Conservation (phyloP, 148 eudicot species). For the Chenopodium formosanum region DNA sequence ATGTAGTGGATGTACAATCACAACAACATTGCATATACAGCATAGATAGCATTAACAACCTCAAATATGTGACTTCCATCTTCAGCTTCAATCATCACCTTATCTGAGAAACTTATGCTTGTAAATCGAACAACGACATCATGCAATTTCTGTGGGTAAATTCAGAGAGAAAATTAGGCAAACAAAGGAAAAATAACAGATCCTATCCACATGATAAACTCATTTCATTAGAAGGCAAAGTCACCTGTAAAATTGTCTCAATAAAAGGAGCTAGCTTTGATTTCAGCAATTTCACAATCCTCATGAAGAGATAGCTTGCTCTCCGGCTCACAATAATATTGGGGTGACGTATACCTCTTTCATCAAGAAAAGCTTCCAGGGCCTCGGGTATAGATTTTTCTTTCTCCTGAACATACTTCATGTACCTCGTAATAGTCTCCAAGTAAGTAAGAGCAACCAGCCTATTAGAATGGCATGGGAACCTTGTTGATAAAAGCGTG, state of each 20-base stretch:
- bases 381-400: constrained; percentile 65
- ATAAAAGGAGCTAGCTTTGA: constrained; percentile 83
- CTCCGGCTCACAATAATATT: constrained; percentile 80
- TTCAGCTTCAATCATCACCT: constrained; percentile 64
- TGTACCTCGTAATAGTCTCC: constrained; percentile 80
- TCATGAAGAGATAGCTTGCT: constrained; percentile 97
- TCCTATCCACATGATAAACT: not conserved
- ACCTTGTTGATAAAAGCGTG: constrained; percentile 77
- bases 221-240: constrained; percentile 3
- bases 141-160: constrained; percentile 70
- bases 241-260: constrained; percentile 92
- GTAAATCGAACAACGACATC: constrained; percentile 81
- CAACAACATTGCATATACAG: constrained; percentile 2
- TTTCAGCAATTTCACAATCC: constrained; percentile 79
- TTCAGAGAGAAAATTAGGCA: constrained; percentile 11
- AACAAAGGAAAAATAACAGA: not conserved
- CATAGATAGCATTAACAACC: constrained; percentile 37
- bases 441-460: constrained; percentile 87
- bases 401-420: constrained; percentile 80
- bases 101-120: constrained; percentile 48
- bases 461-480: constrained; percentile 88
- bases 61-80: constrained; percentile 97
- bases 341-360: constrained; percentile 92
- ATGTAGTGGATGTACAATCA: not conserved
- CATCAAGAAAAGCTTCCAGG: constrained; percentile 80